These are phyloP conservation scores for Coemansia reversa DNA, from an alignment of 192 early-diverging fungal genomes.

Conservation along the genomic window DNA sequence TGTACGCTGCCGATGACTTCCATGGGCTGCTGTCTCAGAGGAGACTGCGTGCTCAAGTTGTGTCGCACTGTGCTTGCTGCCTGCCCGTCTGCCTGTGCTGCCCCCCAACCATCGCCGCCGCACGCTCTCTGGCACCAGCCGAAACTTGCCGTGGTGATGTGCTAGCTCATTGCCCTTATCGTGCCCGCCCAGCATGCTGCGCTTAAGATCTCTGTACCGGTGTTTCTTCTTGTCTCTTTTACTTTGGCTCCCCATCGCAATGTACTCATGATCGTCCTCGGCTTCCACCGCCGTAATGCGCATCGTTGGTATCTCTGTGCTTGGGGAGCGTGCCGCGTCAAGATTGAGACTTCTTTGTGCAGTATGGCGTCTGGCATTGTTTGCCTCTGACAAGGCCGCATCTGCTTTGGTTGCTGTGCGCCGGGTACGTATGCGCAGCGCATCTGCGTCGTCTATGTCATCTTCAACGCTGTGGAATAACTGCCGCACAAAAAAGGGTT, in stretches of 20 bases:
- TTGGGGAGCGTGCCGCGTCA: constrained; percentile 31
- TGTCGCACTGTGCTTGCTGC: not conserved
- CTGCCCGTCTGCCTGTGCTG: constrained; percentile 9
- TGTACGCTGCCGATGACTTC: not conserved
- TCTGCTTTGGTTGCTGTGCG: not conserved
- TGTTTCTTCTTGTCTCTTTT: constrained; percentile 31
- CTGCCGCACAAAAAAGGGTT: constrained; percentile 51
- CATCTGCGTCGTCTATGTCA: constrained; percentile 7
- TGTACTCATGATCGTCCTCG: constrained; percentile 51
- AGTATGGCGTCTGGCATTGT: not conserved
- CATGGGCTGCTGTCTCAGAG: not conserved
- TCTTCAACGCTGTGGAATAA: constrained; percentile 27
- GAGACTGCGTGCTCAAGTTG: not conserved
- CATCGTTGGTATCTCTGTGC: constrained; percentile 40
- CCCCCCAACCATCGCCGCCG: constrained; percentile 50
- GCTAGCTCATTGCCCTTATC: constrained; percentile 22
- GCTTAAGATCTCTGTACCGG: constrained; percentile 35
- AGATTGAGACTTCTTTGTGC: constrained; percentile 39
- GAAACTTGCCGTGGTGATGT: constrained; percentile 25
- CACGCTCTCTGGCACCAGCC: constrained; percentile 41
- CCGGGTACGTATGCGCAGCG: constrained; percentile 20
- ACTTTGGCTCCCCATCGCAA: constrained; percentile 21
- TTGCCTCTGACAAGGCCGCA: not conserved
- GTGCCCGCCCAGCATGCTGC: constrained; percentile 24
- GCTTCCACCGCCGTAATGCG: constrained; percentile 51